A percentile compares a stretch with the other conserved stretches of the same genome.
phyloP scores from a whole-genome alignment of 2,329 filamentous ascomycete species.

The Pseudocercospora pini-densiflorae region DNA sequence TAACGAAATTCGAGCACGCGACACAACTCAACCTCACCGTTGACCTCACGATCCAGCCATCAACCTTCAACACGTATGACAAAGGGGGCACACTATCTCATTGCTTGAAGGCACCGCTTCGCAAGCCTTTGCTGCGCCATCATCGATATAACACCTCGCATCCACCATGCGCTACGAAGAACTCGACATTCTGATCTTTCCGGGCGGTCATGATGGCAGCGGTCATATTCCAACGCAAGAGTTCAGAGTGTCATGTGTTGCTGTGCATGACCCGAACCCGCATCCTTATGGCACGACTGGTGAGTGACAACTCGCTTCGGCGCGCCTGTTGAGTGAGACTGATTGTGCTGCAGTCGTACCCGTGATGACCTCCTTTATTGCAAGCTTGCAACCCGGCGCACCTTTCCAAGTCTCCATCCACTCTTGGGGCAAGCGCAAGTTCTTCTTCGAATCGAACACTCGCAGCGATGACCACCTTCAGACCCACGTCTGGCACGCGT shows the following conservation, averaged over 20 bases:
- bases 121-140: slow-evolving; percentile 8
- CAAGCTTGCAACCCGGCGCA: slow-evolving; percentile 62
- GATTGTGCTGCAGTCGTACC: slow-evolving; percentile 21
- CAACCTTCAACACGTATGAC: slow-evolving; percentile 2
- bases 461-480: neutral
- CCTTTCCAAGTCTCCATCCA: slow-evolving; percentile 76
- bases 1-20: neutral
- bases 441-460: slow-evolving; percentile 14
- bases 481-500: slow-evolving; percentile 52
- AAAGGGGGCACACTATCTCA: neutral
- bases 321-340: neutral
- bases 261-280: slow-evolving; percentile 48
- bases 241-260: slow-evolving; percentile 78
- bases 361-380: slow-evolving; percentile 69
- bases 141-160: slow-evolving; percentile 10
- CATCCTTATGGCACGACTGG: neutral
- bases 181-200: slow-evolving; percentile 86
- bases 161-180: slow-evolving; percentile 76
- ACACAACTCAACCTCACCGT: neutral
- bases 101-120: slow-evolving; percentile 6
- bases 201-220: slow-evolving; percentile 47
- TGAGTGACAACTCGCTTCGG: neutral
- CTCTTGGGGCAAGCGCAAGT: slow-evolving; percentile 66
- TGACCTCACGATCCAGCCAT: neutral
- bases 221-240: slow-evolving; percentile 76